phyloP scores from a whole-genome alignment of 2,329 filamentous ascomycete species.

The Penicillium oxalicum region DNA sequence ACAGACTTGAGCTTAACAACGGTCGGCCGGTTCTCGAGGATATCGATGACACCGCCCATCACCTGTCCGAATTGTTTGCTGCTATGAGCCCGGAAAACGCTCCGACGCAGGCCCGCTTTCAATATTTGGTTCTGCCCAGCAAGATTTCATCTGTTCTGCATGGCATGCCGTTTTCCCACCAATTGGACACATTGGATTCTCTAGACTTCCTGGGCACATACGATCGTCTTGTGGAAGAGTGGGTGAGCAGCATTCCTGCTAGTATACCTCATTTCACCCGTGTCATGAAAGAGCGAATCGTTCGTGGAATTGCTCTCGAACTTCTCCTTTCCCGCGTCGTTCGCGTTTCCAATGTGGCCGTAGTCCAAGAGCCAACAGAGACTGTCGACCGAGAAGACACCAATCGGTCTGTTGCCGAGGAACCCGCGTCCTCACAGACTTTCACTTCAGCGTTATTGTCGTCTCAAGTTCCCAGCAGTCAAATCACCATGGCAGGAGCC shows the following conservation, averaged over 20 bases:
- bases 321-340: slow-evolving; percentile 32
- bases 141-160: slow-evolving; percentile 11
- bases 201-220: slow-evolving; percentile 27
- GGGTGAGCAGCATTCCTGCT: slow-evolving; percentile 30
- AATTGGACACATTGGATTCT: slow-evolving; percentile 2
- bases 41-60: slow-evolving; percentile 32
- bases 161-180: slow-evolving; percentile 4
- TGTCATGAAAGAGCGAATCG: slow-evolving; percentile 34
- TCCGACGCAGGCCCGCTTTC: slow-evolving; percentile 5
- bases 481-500: background rate
- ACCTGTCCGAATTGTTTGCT: slow-evolving; percentile 25
- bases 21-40: slow-evolving; percentile 27
- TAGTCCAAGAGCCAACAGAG: background rate
- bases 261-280: slow-evolving; percentile 33
- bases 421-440: background rate
- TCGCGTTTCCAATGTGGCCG: slow-evolving; percentile 11
- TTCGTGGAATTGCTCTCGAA: slow-evolving; percentile 33
- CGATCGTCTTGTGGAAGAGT: slow-evolving; percentile 32
- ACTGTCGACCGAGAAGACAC: background rate
- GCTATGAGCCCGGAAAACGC: slow-evolving; percentile 5
- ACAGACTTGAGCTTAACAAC: slow-evolving; percentile 30
- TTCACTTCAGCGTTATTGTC: background rate
- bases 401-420: background rate
- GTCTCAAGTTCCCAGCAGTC: slow-evolving; percentile 10
- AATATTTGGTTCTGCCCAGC: slow-evolving; percentile 19